Conservation (phyloP, 441 rosid species). For the Pelargonium fulgidum region DNA sequence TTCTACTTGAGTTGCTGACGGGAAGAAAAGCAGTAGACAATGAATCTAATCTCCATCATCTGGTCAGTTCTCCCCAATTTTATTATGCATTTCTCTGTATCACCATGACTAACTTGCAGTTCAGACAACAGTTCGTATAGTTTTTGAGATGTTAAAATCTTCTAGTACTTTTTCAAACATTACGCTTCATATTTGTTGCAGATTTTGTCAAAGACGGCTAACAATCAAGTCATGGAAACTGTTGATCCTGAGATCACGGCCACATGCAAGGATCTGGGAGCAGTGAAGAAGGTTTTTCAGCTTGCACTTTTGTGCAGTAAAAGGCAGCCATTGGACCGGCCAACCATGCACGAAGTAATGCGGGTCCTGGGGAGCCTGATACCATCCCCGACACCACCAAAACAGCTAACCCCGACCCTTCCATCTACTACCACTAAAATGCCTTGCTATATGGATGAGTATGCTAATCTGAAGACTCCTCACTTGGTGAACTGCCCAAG, state of each 20-base stretch:
- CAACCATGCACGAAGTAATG: constrained; percentile 85
- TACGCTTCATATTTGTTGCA: constrained; percentile 16
- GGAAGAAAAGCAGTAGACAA: constrained; percentile 89
- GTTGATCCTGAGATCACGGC: constrained; percentile 64
- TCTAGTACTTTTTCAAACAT: too few relatives aligned
- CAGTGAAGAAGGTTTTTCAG: constrained; percentile 79
- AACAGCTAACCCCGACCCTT: constrained; percentile 30
- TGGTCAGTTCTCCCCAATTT: constrained; percentile 40
- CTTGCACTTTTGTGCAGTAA: constrained; percentile 82
- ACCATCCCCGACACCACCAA: constrained; percentile 32
- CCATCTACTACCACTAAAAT: constrained; percentile 24
- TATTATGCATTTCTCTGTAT: too few relatives aligned
- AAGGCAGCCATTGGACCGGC: constrained; percentile 73
- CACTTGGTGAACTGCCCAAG: constrained; percentile 75
- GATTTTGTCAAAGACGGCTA: constrained; percentile 81
- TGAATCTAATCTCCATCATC: constrained; percentile 85
- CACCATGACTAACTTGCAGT: too few relatives aligned
- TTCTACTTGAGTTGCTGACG: constrained; percentile 86
- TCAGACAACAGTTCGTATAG: too few relatives aligned
- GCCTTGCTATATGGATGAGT: constrained; percentile 69
- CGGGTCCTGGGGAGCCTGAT: constrained; percentile 70
- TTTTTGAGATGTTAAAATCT: too few relatives aligned
- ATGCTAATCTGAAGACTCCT: constrained; percentile 84
- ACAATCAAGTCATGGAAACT: constrained; percentile 82
- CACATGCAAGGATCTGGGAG: constrained; percentile 73